These are phyloP conservation scores for Ustilago curta DNA, from an alignment of 1,284 basidiomycete species.

Conservation along the genomic window DNA sequence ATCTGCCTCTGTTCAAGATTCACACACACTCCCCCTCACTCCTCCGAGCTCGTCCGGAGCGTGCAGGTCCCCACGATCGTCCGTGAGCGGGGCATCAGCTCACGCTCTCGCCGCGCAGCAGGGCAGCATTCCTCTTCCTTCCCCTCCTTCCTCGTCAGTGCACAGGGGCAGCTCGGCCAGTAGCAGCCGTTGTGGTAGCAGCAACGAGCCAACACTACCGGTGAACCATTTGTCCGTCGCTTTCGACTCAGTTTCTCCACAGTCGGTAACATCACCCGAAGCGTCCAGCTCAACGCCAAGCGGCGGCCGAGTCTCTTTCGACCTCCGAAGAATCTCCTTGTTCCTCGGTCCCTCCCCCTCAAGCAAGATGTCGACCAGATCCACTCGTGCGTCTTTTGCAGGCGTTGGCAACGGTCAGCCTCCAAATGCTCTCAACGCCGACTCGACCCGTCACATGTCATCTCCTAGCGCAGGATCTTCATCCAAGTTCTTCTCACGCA, in stretches of 20 bases:
- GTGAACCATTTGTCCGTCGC: slow-evolving; percentile 4
- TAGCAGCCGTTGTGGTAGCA: slow-evolving; percentile 30
- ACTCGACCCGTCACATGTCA: slow-evolving; percentile 15
- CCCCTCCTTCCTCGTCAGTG: slow-evolving; percentile 24
- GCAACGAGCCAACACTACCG: slow-evolving; percentile 13
- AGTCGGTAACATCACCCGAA: slow-evolving; percentile 1
- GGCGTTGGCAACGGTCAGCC: slow-evolving; percentile 24
- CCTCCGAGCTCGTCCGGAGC: slow-evolving; percentile 27
- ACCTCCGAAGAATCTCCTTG: slow-evolving; percentile 24
- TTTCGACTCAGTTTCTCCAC: neutral
- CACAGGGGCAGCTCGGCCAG: slow-evolving; percentile 16
- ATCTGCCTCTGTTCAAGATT: neutral
- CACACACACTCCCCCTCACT: slow-evolving; percentile 13
- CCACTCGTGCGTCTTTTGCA: slow-evolving; percentile 13
- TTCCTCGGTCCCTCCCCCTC: slow-evolving; percentile 14
- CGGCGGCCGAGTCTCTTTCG: slow-evolving; percentile 29
- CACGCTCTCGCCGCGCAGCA: neutral
- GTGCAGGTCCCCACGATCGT: slow-evolving; percentile 22
- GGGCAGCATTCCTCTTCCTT: neutral
- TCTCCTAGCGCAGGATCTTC: slow-evolving; percentile 9
- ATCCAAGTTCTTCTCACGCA: slow-evolving; percentile 43
- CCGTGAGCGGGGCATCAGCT: slow-evolving; percentile 17
- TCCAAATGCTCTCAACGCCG: slow-evolving; percentile 5
- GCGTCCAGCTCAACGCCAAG: neutral
- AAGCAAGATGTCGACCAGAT: slow-evolving; percentile 24